Percentiles rank a stretch among this genome's conserved stretches.
These are phyloP conservation scores for Termitomyces sp. DNA, from an alignment of 768 basidiomycete genomes.

Conservation along the genomic window DNA sequence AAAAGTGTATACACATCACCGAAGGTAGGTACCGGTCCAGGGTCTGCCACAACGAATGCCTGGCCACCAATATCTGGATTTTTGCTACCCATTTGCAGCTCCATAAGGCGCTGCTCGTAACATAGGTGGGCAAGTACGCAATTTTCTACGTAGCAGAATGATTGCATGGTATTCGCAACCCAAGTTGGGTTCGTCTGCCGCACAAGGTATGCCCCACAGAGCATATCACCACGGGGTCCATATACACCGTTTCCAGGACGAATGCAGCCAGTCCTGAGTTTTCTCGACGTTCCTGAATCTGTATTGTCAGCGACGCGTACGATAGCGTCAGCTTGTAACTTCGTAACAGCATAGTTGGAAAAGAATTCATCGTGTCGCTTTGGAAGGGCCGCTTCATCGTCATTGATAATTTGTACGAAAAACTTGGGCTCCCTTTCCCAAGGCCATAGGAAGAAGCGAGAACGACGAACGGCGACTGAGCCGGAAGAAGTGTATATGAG, in stretches of 20 bases:
- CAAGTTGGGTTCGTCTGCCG: slow-evolving; percentile 59
- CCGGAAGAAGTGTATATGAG: slow-evolving; percentile 74
- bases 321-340: slow-evolving; percentile 47
- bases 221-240: slow-evolving; percentile 69
- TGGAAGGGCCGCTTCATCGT: slow-evolving; percentile 49
- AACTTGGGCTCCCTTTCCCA: slow-evolving; percentile 58
- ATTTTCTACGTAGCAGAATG: slow-evolving; percentile 74
- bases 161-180: slow-evolving; percentile 51
- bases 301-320: slow-evolving; percentile 33
- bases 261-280: slow-evolving; percentile 63
- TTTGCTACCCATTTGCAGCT: slow-evolving; percentile 25
- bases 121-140: slow-evolving; percentile 64
- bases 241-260: slow-evolving; percentile 78
- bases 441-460: slow-evolving; percentile 67
- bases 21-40: slow-evolving; percentile 55
- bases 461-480: slow-evolving; percentile 50
- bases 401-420: slow-evolving; percentile 60
- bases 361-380: slow-evolving; percentile 58
- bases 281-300: slow-evolving; percentile 16
- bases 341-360: slow-evolving; percentile 74
- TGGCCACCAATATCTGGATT: slow-evolving; percentile 70
- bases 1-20: slow-evolving; percentile 58
- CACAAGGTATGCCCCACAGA: slow-evolving; percentile 58
- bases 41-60: slow-evolving; percentile 60
- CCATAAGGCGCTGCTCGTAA: slow-evolving; percentile 68